Evolutionary conservation across 2,329 filamentous ascomycete genomes (phyloP).

Genomic region (Claviceps pusilla): DNA sequence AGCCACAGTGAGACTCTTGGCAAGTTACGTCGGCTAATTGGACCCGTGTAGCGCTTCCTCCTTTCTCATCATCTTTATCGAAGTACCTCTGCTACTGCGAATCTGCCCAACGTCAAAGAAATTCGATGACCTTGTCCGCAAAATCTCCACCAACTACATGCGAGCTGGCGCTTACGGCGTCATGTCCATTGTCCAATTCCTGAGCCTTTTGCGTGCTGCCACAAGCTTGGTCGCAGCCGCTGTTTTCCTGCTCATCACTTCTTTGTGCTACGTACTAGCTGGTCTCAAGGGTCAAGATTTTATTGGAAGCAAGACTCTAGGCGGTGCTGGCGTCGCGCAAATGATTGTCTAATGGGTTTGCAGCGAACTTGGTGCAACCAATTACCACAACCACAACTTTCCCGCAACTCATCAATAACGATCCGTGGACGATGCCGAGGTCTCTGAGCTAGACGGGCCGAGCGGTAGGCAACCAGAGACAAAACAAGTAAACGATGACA

Average conservation of each 20-base stretch:
- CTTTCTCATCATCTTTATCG: conserved; percentile 67
- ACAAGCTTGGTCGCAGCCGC: conserved; percentile 77
- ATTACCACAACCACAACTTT: not conserved
- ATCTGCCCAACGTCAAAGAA: conserved; percentile 88
- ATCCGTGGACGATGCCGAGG: not conserved
- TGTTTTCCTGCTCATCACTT: conserved; percentile 63
- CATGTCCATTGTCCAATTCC: conserved; percentile 74
- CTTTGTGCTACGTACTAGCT: conserved; percentile 65
- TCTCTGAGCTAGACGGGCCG: not conserved
- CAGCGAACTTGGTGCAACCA: not conserved
- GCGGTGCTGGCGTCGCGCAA: conserved; percentile 83
- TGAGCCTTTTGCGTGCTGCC: conserved; percentile 50
- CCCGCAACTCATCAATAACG: not conserved
- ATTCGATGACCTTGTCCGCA: conserved; percentile 82
- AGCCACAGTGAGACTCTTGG: not conserved
- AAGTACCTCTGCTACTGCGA: conserved; percentile 86
- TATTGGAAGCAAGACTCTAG: conserved; percentile 87
- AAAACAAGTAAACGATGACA: not conserved
- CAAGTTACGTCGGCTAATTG: not conserved
- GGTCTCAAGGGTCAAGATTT: conserved; percentile 73
- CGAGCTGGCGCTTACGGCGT: conserved; percentile 71
- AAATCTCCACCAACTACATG: conserved; percentile 92
- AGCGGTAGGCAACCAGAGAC: not conserved
- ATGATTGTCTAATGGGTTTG: conserved; percentile 67
- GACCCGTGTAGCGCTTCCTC: conserved; percentile 42